These are phyloP conservation scores for Protea cynaroides DNA, from an alignment of 164 flowering plant species.

Conservation along the genomic window DNA sequence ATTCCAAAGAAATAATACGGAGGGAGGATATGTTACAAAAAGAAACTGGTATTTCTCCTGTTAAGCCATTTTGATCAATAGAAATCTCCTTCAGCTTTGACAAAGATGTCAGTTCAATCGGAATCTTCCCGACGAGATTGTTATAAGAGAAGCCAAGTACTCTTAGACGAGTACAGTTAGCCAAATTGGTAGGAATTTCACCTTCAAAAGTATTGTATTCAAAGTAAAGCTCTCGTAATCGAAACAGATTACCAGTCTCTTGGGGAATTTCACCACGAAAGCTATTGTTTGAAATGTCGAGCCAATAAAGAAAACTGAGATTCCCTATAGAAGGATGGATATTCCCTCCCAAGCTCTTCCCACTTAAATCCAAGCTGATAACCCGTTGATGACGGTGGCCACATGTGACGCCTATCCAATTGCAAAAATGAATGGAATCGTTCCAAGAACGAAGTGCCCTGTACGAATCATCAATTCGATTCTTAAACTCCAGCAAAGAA, in stretches of 20 bases:
- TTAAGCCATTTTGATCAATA: no score
- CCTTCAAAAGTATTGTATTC: not conserved
- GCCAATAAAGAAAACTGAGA: slow-evolving; percentile 1
- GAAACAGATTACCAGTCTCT: slow-evolving; percentile 4
- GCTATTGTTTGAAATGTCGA: no score
- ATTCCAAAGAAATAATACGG: no score
- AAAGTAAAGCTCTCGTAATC: not conserved
- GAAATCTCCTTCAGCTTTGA: no score
- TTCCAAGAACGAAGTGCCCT: slow-evolving; percentile 11
- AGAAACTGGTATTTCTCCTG: no score
- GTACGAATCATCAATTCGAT: slow-evolving; percentile 9
- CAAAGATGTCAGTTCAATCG: no score
- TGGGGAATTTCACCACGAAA: slow-evolving; percentile 12
- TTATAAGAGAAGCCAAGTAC: not conserved
- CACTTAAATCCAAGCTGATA: slow-evolving; percentile 1
- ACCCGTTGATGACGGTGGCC: not conserved
- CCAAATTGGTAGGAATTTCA: not conserved
- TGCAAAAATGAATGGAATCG: slow-evolving; percentile 10
- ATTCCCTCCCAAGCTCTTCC: not conserved
- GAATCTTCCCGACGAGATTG: no score
- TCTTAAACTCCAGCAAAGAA: slow-evolving; percentile 7
- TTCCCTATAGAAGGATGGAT: slow-evolving; percentile 9
- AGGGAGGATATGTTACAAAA: no score
- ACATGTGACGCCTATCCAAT: slow-evolving; percentile 15
- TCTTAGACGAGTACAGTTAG: not conserved